Evolutionary conservation across 495 filamentous ascomycete species (phyloP), one percentile per base, ranked within the genome.

Genomic region (Chaetomium cochliodes): DNA sequence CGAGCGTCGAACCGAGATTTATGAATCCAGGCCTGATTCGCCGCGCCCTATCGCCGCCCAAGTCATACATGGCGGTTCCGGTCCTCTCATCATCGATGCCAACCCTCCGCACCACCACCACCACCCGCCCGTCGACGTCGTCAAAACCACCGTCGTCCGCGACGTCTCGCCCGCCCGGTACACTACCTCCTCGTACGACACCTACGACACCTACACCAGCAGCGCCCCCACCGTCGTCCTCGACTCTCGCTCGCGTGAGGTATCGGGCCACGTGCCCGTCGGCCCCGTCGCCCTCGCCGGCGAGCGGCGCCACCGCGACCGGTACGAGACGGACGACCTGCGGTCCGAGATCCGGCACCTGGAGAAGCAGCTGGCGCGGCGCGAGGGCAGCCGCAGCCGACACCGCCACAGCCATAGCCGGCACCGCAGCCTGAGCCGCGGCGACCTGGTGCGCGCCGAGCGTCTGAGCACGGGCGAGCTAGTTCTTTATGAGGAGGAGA

Each of bases 401-500:
- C 59, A 62, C 20, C 13, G 57, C 8, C 55, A 37, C 6, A 41
- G 55, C n/a, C 55, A 44, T 37, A 46, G 42, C 15, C 57, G n/a
- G 53, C 63, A 33, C 62, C 55, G 71, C 56, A 73, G 78, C 25
- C 69, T 74, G 0, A 72, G 72, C 58, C 20, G 52, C 12, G 58
- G 72, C 18, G 80, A 83, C 28, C 18, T 83, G 23, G 79, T 84
- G 0, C 68, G 74, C 11, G 76, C 79, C 51, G 80, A 85, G 67
- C 72, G 80, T 2, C 65, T 82, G 18, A 73, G 77, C 51, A 78
- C 75, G 3, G 80, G 82, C 30, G 82, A 86, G 67, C 77, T 87
- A 51, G 78, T 85, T 22, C 69, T 82, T 25, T 79, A 82, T 63
- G 78, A 85, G 71, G 80, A 87, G 73, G 72, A 80, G 69, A 71